Evolutionary conservation across 768 basidiomycete species (phyloP).

Genomic region (Amyloporia xantha): DNA sequence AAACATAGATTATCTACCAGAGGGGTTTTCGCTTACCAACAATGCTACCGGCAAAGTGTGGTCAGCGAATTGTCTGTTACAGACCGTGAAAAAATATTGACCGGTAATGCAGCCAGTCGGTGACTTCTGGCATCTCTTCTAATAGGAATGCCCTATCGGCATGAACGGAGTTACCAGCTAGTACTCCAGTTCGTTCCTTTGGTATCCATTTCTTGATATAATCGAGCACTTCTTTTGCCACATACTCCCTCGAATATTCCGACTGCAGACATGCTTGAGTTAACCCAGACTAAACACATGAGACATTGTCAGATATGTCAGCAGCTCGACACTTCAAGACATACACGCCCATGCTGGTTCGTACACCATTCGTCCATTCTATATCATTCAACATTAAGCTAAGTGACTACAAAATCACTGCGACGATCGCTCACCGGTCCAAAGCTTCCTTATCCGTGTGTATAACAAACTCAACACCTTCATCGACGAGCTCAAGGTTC

Average conservation of each 20-base stretch:
- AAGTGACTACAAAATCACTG: constrained; percentile 3
- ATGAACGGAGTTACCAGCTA: constrained; percentile 89
- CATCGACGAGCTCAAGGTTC: constrained; percentile 71
- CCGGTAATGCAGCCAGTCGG: constrained; percentile 82
- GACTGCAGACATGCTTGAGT: constrained; percentile 76
- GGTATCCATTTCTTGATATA: constrained; percentile 90
- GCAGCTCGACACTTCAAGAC: constrained; percentile 15
- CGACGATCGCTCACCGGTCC: constrained; percentile 53
- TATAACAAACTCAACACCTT: constrained; percentile 74
- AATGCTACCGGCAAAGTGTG: constrained; percentile 37
- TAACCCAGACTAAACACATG: constrained; percentile 59
- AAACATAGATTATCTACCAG: too few relatives aligned
- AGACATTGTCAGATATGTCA: too few relatives aligned
- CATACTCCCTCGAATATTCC: constrained; percentile 51
- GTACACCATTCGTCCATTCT: constrained; percentile 91
- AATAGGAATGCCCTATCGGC: constrained; percentile 67
- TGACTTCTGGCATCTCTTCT: constrained; percentile 74
- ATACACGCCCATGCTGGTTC: constrained; percentile 68
- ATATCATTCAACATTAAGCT: neutral
- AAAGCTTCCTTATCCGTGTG: constrained; percentile 60
- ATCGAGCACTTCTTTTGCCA: constrained; percentile 51
- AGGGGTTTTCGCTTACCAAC: too few relatives aligned
- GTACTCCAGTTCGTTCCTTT: constrained; percentile 46
- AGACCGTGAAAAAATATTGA: constrained; percentile 19
- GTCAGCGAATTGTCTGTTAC: constrained; percentile 3